A percentile compares a stretch with the other conserved stretches of the same genome.
Conservation (phyloP, 129 eudicot genomes). For the Gnaphalium uliginosum region DNA sequence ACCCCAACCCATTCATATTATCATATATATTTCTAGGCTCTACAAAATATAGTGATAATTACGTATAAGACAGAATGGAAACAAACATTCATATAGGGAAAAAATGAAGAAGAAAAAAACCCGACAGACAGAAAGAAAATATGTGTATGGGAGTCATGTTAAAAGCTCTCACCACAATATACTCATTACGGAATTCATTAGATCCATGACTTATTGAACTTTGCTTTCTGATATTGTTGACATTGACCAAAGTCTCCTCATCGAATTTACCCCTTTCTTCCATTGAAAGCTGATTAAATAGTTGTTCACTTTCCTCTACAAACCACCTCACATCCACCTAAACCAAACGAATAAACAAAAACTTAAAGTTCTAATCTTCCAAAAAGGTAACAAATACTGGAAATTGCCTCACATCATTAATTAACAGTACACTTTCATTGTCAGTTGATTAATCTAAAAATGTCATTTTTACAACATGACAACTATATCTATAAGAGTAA, state of each 20-base stretch:
- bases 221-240: constrained; percentile 65
- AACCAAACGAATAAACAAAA: constrained; percentile 18
- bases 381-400: neutral
- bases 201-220: constrained; percentile 50
- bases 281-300: constrained; percentile 80
- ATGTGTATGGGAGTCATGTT: neutral
- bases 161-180: constrained; percentile 64
- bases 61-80: neutral
- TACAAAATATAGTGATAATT: neutral
- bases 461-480: neutral
- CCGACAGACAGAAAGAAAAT: neutral
- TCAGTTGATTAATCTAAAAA: neutral
- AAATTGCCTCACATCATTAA: neutral
- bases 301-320: constrained; percentile 78
- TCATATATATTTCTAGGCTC: neutral
- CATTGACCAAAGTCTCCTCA: constrained; percentile 81
- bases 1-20: neutral
- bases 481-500: neutral
- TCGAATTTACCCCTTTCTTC: constrained; percentile 92
- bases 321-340: constrained; percentile 81
- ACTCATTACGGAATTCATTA: constrained; percentile 72
- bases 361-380: constrained; percentile 6
- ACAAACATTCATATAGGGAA: too few species aligned
- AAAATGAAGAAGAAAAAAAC: too few species aligned
- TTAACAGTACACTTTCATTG: neutral